Percentiles rank a stretch among this genome's conserved stretches.
These are phyloP conservation scores for Microsporum canis DNA, from an alignment of 2,329 filamentous ascomycete species.

Conservation along the genomic window DNA sequence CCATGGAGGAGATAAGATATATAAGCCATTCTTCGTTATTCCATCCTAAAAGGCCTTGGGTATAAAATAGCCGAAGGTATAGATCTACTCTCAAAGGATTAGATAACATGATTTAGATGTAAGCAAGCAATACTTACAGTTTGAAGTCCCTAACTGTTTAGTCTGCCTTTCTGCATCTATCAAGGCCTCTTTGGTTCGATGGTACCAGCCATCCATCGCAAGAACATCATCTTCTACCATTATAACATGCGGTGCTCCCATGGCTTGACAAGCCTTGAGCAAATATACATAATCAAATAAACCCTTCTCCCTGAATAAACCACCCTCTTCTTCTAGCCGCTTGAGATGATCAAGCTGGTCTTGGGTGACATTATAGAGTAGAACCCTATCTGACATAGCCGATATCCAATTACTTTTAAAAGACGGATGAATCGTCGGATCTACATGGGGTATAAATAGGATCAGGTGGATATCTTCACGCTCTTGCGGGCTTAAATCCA, in stretches of 20 bases:
- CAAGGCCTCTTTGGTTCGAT: slow-evolving; percentile 30
- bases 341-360: slow-evolving; percentile 26
- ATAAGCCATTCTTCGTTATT: slow-evolving; percentile 10
- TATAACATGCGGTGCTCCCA: slow-evolving; percentile 30
- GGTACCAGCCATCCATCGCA: slow-evolving; percentile 39
- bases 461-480: slow-evolving; percentile 33
- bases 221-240: slow-evolving; percentile 40
- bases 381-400: slow-evolving; percentile 31
- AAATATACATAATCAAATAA: slow-evolving; percentile 37
- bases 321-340: slow-evolving; percentile 24
- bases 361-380: slow-evolving; percentile 29
- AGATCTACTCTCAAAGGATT: slow-evolving; percentile 2
- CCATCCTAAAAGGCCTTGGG: slow-evolving; percentile 7
- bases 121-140: slow-evolving; percentile 15
- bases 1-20: slow-evolving; percentile 5
- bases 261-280: slow-evolving; percentile 30
- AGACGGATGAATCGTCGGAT: slow-evolving; percentile 32
- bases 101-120: background rate
- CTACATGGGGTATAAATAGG: slow-evolving; percentile 36
- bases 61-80: slow-evolving; percentile 10
- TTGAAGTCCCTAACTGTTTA: slow-evolving; percentile 17
- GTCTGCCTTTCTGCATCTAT: slow-evolving; percentile 24
- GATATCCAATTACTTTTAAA: slow-evolving; percentile 34
- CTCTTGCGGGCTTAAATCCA: slow-evolving; percentile 33
- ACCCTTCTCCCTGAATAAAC: slow-evolving; percentile 28